Evolutionary conservation across 305 asterid genomes (phyloP), one percentile per base, ranked within the genome.

Genomic region (Ajuga reptans): DNA sequence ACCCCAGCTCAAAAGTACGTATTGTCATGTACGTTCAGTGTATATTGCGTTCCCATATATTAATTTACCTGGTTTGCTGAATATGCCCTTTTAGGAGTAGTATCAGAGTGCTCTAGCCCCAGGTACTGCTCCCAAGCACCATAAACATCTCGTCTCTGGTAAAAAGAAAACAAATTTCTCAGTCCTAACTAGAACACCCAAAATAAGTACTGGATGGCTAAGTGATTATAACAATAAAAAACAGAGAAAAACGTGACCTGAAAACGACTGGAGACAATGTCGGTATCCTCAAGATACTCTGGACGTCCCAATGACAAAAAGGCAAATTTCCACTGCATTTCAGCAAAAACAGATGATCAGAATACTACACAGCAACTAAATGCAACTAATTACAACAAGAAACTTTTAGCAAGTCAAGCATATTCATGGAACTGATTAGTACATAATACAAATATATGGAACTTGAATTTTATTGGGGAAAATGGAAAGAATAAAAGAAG

Each of bases 111-210:
- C 80, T 92, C 97, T 67, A 92, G 80, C 72, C 98, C 98, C 43
- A 92, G 83, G 87, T 90, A 88, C 79, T 90, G 98, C 84, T 90
- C 97, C 96, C 96, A 90, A 73, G 95, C 91, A 74, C 98, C 93
- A 72, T 90, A 85, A 24, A 84, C 92, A 71, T 92, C 96, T 84
- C 96, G 84, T 73, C 99, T 91, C 97, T 93, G 85, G 61, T 81
- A 73, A 58, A 70, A n/a, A 81, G 64, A 42, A 15, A 7, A 46
- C 8, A 45, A 33, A 37, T 61, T 60, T 57, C 14, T 68, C 36
- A 29, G 50, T 56, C 29, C 57, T 51, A 58, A 50, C 39, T 75
- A 27, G 46, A 36, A 56, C 41, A 29, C 65, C 54, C 42, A 9
- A 9, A 52, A 17, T 29, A 60, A 52, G n/a, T 16, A 39, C 17